These are phyloP conservation scores for Dictyostelium intermedium DNA, from an alignment of 78 protist species.

Conservation along the genomic window DNA sequence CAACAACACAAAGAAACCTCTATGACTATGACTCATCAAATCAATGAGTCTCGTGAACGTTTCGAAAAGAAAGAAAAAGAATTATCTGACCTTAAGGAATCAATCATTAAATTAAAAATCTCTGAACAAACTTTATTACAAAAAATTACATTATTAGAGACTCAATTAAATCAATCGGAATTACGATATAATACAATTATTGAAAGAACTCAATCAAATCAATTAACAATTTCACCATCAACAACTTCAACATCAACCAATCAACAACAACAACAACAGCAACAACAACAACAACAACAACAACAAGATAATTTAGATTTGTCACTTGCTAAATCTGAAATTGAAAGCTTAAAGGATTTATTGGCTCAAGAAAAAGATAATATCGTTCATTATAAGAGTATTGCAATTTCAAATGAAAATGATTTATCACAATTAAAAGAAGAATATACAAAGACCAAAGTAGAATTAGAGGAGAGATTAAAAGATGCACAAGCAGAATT, in stretches of 20 bases:
- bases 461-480: slow-evolving; percentile 65
- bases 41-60: slow-evolving; percentile 54
- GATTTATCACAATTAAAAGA: slow-evolving; percentile 42
- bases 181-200: slow-evolving; percentile 13
- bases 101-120: slow-evolving; percentile 11
- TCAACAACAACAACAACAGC: not conserved
- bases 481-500: slow-evolving; percentile 11
- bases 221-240: too few relatives aligned
- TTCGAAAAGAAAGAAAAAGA: slow-evolving; percentile 69
- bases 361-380: slow-evolving; percentile 51
- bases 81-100: slow-evolving; percentile 29
- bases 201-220: slow-evolving; percentile 21
- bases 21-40: slow-evolving; percentile 19
- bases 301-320: slow-evolving; percentile 26
- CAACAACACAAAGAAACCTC: slow-evolving; percentile 19
- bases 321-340: slow-evolving; percentile 65
- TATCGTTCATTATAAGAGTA: slow-evolving; percentile 52
- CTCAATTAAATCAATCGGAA: slow-evolving; percentile 15
- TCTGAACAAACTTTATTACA: slow-evolving; percentile 44
- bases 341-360: slow-evolving; percentile 61
- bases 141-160: slow-evolving; percentile 17
- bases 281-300: not conserved
- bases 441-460: not conserved
- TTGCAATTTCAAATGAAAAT: slow-evolving; percentile 44
- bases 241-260: not conserved